Evolutionary conservation across 768 basidiomycete genomes (phyloP).

Genomic region (Gymnopilus dilepis): DNA sequence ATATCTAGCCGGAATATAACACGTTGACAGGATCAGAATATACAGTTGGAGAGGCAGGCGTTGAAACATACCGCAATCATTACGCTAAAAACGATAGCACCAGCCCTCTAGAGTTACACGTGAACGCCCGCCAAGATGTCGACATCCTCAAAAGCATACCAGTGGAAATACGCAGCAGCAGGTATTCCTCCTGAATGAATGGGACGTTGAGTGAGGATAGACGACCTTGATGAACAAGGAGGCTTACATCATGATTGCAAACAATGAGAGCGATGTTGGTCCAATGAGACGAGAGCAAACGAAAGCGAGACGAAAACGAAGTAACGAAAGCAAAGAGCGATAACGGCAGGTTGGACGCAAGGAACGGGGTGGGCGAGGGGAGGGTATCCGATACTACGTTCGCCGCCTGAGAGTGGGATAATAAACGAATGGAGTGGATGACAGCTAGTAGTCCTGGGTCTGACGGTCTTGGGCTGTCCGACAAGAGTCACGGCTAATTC

Average conservation of each 20-base stretch:
- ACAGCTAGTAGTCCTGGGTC: too few relatives aligned
- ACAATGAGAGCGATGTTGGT: background rate
- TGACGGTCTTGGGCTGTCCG: too few relatives aligned
- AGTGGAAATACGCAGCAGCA: conserved; percentile 76
- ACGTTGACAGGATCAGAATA: conserved; percentile 8
- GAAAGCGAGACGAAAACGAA: too few relatives aligned
- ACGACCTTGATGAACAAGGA: background rate
- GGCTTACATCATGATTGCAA: background rate
- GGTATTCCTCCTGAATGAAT: conserved; percentile 69
- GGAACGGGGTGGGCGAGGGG: too few relatives aligned
- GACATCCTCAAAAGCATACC: conserved; percentile 43
- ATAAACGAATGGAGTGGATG: too few relatives aligned
- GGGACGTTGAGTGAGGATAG: background rate
- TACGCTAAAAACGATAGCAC: conserved; percentile 73
- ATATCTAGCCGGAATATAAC: conserved; percentile 46
- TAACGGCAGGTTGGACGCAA: too few relatives aligned
- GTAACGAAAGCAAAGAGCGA: too few relatives aligned
- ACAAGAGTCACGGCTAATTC: too few relatives aligned
- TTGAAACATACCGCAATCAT: conserved; percentile 57
- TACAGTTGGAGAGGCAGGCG: conserved; percentile 8
- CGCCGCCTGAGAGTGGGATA: too few relatives aligned
- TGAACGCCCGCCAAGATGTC: background rate
- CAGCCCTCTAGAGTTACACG: conserved; percentile 55
- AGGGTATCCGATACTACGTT: too few relatives aligned
- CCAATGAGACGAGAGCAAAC: too few relatives aligned